Evolutionary conservation across 805 yeast species (phyloP).

Genomic region (Starmera quercuum): DNA sequence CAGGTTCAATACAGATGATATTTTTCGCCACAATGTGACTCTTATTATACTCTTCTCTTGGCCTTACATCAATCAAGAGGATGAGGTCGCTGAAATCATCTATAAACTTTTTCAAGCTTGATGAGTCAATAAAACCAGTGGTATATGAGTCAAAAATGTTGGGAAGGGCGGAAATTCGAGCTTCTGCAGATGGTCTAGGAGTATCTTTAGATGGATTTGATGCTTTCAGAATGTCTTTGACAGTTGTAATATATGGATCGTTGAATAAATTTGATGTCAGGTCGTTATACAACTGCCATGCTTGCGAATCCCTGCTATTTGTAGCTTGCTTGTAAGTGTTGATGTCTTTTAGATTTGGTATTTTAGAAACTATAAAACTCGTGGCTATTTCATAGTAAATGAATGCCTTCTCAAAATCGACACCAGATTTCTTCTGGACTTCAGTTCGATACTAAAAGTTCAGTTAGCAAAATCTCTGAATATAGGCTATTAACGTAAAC

Average conservation of each 20-base stretch:
- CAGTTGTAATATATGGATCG: conserved; percentile 2
- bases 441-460: conserved; percentile 1
- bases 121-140: conserved; percentile 8
- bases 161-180: conserved; percentile 1
- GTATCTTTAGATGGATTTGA: neutral
- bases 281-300: neutral
- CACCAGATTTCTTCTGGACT: neutral
- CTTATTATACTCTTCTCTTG: conserved; percentile 47
- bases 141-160: neutral
- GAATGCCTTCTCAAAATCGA: conserved; percentile 11
- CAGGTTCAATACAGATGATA: conserved; percentile 72
- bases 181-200: neutral
- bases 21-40: conserved; percentile 57
- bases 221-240: conserved; percentile 2
- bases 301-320: neutral
- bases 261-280: neutral
- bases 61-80: conserved; percentile 68
- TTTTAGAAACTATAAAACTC: conserved; percentile 1
- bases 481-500: neutral
- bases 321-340: neutral
- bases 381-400: conserved; percentile 7
- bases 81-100: conserved; percentile 18
- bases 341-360: conserved; percentile 5
- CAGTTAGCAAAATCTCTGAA: neutral
- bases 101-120: conserved; percentile 7